Base-by-base conservation (phyloP, 306 rosid genomes). In the Begonia fuchsioides region DNA sequence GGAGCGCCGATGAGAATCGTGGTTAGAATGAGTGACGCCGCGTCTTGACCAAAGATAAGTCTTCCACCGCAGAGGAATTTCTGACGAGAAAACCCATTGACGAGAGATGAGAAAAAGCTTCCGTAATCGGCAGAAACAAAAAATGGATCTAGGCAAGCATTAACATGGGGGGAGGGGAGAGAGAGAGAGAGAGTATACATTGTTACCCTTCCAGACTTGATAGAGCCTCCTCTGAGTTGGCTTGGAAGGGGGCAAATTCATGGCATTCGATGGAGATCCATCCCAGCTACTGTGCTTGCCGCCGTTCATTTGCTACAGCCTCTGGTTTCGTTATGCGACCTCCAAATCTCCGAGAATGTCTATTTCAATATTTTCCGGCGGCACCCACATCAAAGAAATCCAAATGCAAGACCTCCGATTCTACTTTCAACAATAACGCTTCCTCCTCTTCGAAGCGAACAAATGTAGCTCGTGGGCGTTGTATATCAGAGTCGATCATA, bases 51-150 rank as follows among this genome's bases (percentile, higher is more conserved):
- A 8, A 90, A 84, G 51, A 84, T 76, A 49, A 90, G 0, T 76
- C 97, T 81, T 66, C 95, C 97, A 8, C 95, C 84, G 60, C 66
- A 78, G 18, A 84, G 54, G 72, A 90, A 90, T 81, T 90, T 84
- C 97, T 84, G 69, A 12, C 63, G 76, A 52, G 19, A 32, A 58
- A 38, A 48, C 8, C 35, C 35, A 26, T 26, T 26, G 7, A 26
- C 35, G 7, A 26, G 7, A 26, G 35, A 26, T 26, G 7, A 4
- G 35, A 26, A 26, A 26, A 26, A 26, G 3, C 8, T 26, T 26
- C 7, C 35, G 8, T 26, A 26, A 26, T 26, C 7, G 35, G 7
- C 35, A 26, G 35, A 26, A 20, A 20, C 8, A 26, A 5, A 26
- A 26, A 26, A 26, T 4, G 35, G 35, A 26, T 26, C 35, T 4